phyloP scores from a whole-genome alignment of 2,329 filamentous ascomycete genomes.

The Monilinia laxa region DNA sequence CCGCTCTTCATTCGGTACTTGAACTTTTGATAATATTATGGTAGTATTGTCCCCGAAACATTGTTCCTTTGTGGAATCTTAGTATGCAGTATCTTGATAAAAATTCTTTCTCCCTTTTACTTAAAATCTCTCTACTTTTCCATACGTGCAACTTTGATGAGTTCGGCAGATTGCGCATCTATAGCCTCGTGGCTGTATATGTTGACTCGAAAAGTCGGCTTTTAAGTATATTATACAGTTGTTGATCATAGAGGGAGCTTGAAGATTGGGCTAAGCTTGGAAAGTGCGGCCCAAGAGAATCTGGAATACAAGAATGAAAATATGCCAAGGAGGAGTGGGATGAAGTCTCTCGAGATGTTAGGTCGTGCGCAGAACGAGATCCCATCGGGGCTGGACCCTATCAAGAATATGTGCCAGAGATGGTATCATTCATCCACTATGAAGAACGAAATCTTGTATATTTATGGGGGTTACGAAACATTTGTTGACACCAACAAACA shows the following conservation, averaged over 20 bases:
- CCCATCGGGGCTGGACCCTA: constrained; percentile 13
- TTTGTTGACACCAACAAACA: constrained; percentile 19
- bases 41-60: not conserved
- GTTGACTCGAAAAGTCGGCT: not conserved
- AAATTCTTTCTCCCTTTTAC: not conserved
- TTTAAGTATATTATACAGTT: constrained; percentile 5
- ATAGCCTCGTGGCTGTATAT: not conserved
- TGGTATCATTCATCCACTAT: constrained; percentile 21
- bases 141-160: not conserved
- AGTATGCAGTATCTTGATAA: not conserved
- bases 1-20: not conserved
- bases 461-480: constrained; percentile 22
- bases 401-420: constrained; percentile 22
- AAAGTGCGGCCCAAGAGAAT: not conserved
- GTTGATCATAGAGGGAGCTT: not conserved
- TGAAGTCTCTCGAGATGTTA: constrained; percentile 6
- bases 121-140: not conserved
- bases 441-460: constrained; percentile 21
- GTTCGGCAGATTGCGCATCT: not conserved
- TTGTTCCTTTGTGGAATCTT: not conserved
- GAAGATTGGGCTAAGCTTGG: not conserved
- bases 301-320: constrained; percentile 4
- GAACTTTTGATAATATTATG: not conserved
- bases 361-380: constrained; percentile 18
- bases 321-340: constrained; percentile 1